Evolutionary conservation across 192 early-diverging fungal species (phyloP), one percentile per base, ranked within the genome.

Genomic region (Podila minutissima): DNA sequence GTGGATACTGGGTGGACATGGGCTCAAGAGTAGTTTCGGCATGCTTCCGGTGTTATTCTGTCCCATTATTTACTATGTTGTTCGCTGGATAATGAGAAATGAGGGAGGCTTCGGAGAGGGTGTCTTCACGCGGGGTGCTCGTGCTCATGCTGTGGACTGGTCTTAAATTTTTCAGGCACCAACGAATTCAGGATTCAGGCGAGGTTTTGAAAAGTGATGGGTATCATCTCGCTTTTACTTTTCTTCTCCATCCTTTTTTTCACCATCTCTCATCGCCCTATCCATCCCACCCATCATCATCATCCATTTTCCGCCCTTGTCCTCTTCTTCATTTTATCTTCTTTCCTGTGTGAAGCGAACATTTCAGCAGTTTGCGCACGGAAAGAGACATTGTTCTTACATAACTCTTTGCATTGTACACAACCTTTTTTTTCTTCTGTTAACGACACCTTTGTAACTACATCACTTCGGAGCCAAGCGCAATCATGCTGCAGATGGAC

Each of bases 401-500:
- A 15, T 46, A 15, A 46, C 24, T 22, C 53, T 1, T 53, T 55
- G 20, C 11, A 24, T 55, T 55, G 53, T 22, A 10, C 24, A 26
- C 24, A 26, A 11, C 35, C 22, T 22, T 55, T 22, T 55, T 55
- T 53, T 53, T n/a, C n/a, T 8, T 55, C 13, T n/a, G 22, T 55
- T 55, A 60, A 60, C 24, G n/a, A 60, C 48, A 67, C 15, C 51
- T 49, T 22, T 41, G 46, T 28, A 62, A 28, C 60, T 15, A 13
- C 12, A 15, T 46, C 28, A 53, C 28, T 5, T 9, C 53, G 59
- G 35, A 62, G 53, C 58, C 26, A 59, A n/a, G n/a, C 32, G 35
- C 24, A 55, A 53, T 10, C 17, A 78, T 79, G 66, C 63, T 73
- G 62, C 69, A 71, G 49, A 73, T 81, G 77, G 77, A 81, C 50